A percentile compares a stretch with the other conserved stretches of the same genome.
phyloP scores from a whole-genome alignment of 352 stramenopile genomes.

The Pythium coloratum region DNA sequence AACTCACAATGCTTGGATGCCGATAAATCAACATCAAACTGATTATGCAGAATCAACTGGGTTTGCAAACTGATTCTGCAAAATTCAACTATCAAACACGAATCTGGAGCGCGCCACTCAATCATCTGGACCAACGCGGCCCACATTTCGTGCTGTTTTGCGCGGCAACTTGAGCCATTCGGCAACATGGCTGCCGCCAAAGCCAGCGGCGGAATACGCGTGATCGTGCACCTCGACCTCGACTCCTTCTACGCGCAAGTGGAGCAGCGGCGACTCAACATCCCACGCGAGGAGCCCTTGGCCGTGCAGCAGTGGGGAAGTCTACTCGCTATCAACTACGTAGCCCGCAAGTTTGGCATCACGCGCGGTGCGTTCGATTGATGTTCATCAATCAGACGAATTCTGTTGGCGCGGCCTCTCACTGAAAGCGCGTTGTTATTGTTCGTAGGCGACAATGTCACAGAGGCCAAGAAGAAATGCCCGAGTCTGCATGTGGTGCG shows the following conservation, averaged over 20 bases:
- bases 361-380: constrained; percentile 38
- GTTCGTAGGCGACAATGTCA: constrained; percentile 57
- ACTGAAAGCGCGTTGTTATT: neutral
- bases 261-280: constrained; percentile 69
- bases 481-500: constrained; percentile 74
- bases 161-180: constrained; percentile 17
- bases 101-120: neutral
- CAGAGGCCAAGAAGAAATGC: constrained; percentile 70
- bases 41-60: neutral
- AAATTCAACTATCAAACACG: neutral
- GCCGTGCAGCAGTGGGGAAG: constrained; percentile 85
- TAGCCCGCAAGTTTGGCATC: constrained; percentile 70
- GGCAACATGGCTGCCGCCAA: constrained; percentile 17
- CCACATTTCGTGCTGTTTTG: neutral
- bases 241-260: constrained; percentile 91
- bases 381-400: neutral
- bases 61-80: neutral
- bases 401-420: neutral
- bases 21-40: neutral
- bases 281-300: constrained; percentile 59
- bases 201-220: constrained; percentile 27
- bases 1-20: too few relatives aligned
- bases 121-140: neutral
- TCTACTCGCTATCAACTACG: constrained; percentile 85
- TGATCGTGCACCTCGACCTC: constrained; percentile 85